Percentiles rank a stretch among this genome's conserved stretches.
Conservation (phyloP, 139 green algal genomes). For the Chlorella vulgaris region DNA sequence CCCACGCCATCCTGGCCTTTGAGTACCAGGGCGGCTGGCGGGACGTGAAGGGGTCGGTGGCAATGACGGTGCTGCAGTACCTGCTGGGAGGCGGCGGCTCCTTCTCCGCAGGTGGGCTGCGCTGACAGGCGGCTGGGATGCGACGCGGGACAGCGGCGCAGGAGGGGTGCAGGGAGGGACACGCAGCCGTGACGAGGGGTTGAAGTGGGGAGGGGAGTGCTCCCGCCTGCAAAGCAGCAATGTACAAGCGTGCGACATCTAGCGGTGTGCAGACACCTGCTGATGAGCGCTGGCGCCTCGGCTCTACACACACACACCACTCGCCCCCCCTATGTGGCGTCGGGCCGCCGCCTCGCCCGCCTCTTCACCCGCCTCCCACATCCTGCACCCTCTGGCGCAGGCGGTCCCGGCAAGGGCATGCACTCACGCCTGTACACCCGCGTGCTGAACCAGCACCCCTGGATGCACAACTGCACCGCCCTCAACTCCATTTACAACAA, state of each 20-base stretch:
- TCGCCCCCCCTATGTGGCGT: too few species aligned
- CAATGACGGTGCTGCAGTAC: conserved; percentile 88
- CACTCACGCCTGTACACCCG: conserved; percentile 94
- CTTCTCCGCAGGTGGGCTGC: conserved; percentile 75
- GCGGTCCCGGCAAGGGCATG: conserved; percentile 97
- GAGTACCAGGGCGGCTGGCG: conserved; percentile 86
- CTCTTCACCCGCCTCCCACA: background rate
- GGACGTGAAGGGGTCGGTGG: conserved; percentile 83
- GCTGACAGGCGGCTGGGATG: background rate
- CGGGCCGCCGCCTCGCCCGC: too few species aligned
- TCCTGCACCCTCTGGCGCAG: conserved; percentile 18
- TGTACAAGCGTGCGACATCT: too few species aligned
- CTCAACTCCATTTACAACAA: conserved; percentile 92
- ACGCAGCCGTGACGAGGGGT: too few species aligned
- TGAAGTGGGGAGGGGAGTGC: too few species aligned
- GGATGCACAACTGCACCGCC: conserved; percentile 87
- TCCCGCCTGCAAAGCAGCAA: too few species aligned
- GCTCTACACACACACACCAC: too few species aligned
- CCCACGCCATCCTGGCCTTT: conserved; percentile 76
- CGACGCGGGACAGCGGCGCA: background rate
- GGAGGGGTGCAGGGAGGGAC: too few species aligned
- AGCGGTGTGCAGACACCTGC: too few species aligned
- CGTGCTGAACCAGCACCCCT: conserved; percentile 85
- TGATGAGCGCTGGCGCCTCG: too few species aligned
- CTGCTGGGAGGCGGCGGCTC: conserved; percentile 92